These are phyloP conservation scores for Arthrobotrys sphaeroides DNA, from an alignment of 2,329 filamentous ascomycete species.

Conservation along the genomic window DNA sequence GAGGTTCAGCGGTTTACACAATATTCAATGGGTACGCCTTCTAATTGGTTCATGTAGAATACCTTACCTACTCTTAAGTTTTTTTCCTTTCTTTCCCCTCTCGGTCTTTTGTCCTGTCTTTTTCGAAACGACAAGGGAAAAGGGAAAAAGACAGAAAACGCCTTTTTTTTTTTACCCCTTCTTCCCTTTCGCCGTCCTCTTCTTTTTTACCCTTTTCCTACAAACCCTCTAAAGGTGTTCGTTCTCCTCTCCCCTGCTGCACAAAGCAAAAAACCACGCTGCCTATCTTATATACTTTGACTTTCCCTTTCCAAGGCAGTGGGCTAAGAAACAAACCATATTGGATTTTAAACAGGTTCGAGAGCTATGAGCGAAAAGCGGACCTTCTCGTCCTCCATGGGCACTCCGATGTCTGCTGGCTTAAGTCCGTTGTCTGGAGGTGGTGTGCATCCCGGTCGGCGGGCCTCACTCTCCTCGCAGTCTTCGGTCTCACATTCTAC, in stretches of 20 bases:
- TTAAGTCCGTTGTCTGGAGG: slow-evolving; percentile 49
- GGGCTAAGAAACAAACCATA: slow-evolving; percentile 46
- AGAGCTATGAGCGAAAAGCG: slow-evolving; percentile 50
- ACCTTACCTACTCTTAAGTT: slow-evolving; percentile 38
- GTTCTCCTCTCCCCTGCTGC: slow-evolving; percentile 12
- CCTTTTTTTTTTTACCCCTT: slow-evolving; percentile 27
- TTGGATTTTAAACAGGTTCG: slow-evolving; percentile 49
- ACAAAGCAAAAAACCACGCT: slow-evolving; percentile 36
- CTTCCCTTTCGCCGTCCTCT: slow-evolving; percentile 13
- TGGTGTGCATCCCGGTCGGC: slow-evolving; percentile 51
- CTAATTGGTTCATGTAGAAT: slow-evolving; percentile 54
- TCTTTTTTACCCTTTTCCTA: background rate
- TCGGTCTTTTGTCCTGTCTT: slow-evolving; percentile 27
- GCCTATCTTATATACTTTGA: slow-evolving; percentile 33
- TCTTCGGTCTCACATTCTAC: slow-evolving; percentile 53
- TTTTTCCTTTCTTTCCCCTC: slow-evolving; percentile 3
- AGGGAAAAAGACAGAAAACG: slow-evolving; percentile 49
- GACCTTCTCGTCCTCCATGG: slow-evolving; percentile 41
- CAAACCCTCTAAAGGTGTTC: slow-evolving; percentile 34
- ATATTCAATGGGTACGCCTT: slow-evolving; percentile 54
- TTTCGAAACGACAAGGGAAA: slow-evolving; percentile 51
- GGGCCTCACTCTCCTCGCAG: slow-evolving; percentile 46
- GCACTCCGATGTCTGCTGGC: slow-evolving; percentile 47
- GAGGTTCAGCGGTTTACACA: slow-evolving; percentile 52
- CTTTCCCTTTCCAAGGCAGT: slow-evolving; percentile 25